These are phyloP conservation scores for Fraxinus quadrangulata DNA, from an alignment of 257 asterid genomes.

Conservation along the genomic window DNA sequence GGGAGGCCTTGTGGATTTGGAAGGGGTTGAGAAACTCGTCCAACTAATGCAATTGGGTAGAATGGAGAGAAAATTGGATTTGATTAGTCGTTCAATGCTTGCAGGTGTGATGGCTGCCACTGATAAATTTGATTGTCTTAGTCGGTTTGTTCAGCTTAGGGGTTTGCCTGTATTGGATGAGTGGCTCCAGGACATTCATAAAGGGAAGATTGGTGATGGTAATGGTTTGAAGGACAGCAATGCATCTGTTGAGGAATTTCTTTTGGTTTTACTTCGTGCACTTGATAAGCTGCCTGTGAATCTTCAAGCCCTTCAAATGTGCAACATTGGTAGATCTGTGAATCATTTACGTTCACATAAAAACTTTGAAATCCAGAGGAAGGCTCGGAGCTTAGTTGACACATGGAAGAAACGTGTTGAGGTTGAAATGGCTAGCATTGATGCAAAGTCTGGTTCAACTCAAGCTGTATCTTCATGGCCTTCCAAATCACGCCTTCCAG, in stretches of 20 bases:
- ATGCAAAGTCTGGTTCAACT: conserved; percentile 60
- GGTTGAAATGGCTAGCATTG: conserved; percentile 79
- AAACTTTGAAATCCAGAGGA: conserved; percentile 75
- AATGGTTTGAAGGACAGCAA: conserved; percentile 54
- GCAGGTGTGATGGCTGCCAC: conserved; percentile 77
- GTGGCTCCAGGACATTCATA: conserved; percentile 93
- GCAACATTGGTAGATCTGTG: conserved; percentile 94
- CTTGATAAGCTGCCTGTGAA: conserved; percentile 89
- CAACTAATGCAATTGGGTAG: conserved; percentile 70
- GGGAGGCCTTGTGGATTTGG: conserved; percentile 66
- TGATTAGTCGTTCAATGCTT: conserved; percentile 65
- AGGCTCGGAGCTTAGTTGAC: conserved; percentile 87
- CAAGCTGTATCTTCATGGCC: conserved; percentile 54
- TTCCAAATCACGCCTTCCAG: conserved; percentile 74
- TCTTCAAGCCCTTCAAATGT: conserved; percentile 82
- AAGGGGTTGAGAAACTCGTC: conserved; percentile 84
- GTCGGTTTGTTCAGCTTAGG: conserved; percentile 67
- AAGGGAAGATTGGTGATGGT: conserved; percentile 58
- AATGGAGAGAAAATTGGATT: conserved; percentile 61
- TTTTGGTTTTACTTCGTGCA: conserved; percentile 78
- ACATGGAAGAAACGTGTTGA: conserved; percentile 97
- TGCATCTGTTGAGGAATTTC: conserved; percentile 75
- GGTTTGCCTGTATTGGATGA: conserved; percentile 81
- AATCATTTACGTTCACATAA: conserved; percentile 83
- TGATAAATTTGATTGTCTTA: conserved; percentile 73